Percentiles rank a stretch among this genome's conserved stretches.
Evolutionary conservation across 768 basidiomycete species (phyloP).

Genomic region (Rhodotorula paludigena): DNA sequence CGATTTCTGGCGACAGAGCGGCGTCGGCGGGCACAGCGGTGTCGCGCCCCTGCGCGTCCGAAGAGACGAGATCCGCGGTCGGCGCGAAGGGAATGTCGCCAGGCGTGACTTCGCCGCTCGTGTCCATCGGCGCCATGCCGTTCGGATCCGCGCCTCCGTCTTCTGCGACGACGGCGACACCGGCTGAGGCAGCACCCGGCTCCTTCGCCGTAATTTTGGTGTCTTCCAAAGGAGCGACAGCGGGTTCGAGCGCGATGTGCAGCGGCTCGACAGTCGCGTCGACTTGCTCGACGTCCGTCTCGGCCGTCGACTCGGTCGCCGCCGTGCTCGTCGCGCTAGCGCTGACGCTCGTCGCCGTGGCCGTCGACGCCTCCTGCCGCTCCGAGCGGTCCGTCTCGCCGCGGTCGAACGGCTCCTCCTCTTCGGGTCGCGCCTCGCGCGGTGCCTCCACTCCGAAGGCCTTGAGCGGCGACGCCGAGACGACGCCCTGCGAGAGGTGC

Average conservation of each 20-base stretch:
- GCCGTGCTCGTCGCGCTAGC: conserved; percentile 7
- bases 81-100: background rate
- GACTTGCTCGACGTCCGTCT: background rate
- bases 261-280: background rate
- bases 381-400: background rate
- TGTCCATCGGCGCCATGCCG: background rate
- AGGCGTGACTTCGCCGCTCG: background rate
- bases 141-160: background rate
- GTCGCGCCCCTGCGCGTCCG: background rate
- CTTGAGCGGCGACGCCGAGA: background rate
- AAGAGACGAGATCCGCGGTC: no score
- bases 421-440: background rate
- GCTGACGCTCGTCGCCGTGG: background rate
- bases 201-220: no score
- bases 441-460: background rate
- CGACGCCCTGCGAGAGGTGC: conserved; percentile 50
- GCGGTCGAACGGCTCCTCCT: no score
- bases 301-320: background rate
- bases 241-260: no score
- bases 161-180: no score
- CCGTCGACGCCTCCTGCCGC: background rate
- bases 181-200: no score
- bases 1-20: no score
- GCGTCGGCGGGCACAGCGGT: background rate
- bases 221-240: no score